Evolutionary conservation across 257 asterid genomes (phyloP), one percentile per base, ranked within the genome.

Genomic region (Solanum raphanifolium): DNA sequence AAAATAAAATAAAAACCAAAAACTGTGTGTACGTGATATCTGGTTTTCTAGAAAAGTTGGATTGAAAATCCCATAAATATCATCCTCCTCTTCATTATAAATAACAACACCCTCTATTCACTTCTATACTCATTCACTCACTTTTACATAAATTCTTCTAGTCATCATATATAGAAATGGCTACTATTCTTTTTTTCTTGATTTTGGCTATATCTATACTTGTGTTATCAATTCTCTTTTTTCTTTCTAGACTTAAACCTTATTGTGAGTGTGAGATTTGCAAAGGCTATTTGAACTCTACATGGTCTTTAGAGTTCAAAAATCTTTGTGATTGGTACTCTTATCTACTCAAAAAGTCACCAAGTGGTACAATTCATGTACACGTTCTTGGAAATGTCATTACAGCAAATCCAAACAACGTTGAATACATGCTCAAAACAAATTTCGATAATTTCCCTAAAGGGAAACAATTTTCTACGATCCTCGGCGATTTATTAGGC

Each of bases 321-420:
- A 96, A 93, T 91, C 91, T 95, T 1, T 91, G 97, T 87, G 99
- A 96, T 69, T 96, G 99, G 99, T 95, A 96, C 89, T 46, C 98
- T 20, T 92, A 94, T 87, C 95, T 96, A 3, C 93, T 96, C 0
- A 88, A 92, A 0, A 89, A 91, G 7, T 93, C 95, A 5, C 89
- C 95, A 2, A 92, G 94, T 5, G 97, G 97, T 29, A 94, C 98
- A 0, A 93, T 95, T 15, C 96, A 93, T 20, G 88, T 96, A 13
- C 99, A 95, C 58, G 95, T 95, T 5, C 94, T 94, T 27, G 91
- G 92, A 11, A 96, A 93, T 43, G 88, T 95, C 0, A 90, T 96
- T 62, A 96, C 99, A 0, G 89, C 96, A 0, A 95, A 95, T 78
- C 95, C 98, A 0, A 84, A 73, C 2, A 93, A 93, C 86, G 98